Base-by-base conservation (phyloP, 345 rosid genomes). In the Populus davidiana region DNA sequence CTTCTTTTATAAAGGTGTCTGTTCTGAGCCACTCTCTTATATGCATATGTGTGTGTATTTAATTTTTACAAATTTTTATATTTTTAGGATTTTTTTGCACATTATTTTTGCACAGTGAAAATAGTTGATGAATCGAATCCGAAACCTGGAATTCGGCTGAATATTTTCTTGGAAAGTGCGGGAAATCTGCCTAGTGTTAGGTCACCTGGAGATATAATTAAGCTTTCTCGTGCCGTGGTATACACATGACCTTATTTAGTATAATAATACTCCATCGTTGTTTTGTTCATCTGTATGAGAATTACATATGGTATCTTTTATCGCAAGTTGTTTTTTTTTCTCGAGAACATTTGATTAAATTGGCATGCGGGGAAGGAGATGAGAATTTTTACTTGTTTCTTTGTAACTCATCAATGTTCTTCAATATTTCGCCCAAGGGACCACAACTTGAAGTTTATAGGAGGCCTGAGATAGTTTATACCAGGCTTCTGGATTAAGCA, bases 191-290 rank as follows among this genome's bases (percentile, higher is more conserved):
- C 98, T 65, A 70, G 23, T 56, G 68, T 86, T 82, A 82, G 81
- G 16, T 85, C 89, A 8, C 69, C 79, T 18, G 86, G 93, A 20
- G 92, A 91, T 81, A 88, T 92, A 38, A 79, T 92, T 83, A 83
- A 80, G 69, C 89, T 93, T 75, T 79, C 82, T 70, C 86, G 71
- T 77, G 88, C 91, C 14, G 74, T 81, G 97, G 98, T 93, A 89
- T 74, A 12, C 62, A 17, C 47, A 2, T 14, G 35, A 6, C 68
- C 38, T 29, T 47, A 35, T 29, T 21, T 11, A 44, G n/a, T 12
- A 8, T 13, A 14, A 8, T 35, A 71, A 8, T 41, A 36, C 20
- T 49, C 18, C 69, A 35, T 33, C 38, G 8, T 69, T 73, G n/a
- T 35, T 27, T 17, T 65, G 27, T 43, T 43, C 4, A 6, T 27